Evolutionary conservation across 352 stramenopile species (phyloP).

Genomic region (Globisporangium mamillatum): DNA sequence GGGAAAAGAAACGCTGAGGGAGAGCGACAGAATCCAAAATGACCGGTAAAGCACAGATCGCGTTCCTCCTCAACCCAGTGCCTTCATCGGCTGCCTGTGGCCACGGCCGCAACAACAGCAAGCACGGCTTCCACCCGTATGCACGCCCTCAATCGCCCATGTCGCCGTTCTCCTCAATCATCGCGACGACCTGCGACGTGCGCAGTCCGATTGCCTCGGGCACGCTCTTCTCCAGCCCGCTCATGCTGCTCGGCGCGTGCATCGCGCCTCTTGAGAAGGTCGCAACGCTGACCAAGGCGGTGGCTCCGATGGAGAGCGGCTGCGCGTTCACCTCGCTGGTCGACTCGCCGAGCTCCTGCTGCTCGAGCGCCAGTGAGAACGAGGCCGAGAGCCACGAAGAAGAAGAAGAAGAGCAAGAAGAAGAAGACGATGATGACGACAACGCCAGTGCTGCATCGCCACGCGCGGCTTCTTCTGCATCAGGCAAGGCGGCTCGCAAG

Average conservation of each 20-base stretch:
- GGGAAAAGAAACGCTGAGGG: background rate
- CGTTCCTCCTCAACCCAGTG: conserved; percentile 39
- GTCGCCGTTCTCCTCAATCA: conserved; percentile 17
- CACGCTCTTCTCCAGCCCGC: conserved; percentile 25
- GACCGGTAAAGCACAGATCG: conserved; percentile 41
- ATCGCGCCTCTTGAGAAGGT: conserved; percentile 29
- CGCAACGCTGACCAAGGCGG: background rate
- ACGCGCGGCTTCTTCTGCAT: background rate
- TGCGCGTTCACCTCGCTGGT: conserved; percentile 11
- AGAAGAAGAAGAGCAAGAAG: conserved; percentile 15
- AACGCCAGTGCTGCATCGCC: conserved; percentile 4
- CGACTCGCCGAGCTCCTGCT: conserved; percentile 16
- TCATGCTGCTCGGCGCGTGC: conserved; percentile 33
- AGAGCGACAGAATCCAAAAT: conserved; percentile 24
- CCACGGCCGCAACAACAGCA: conserved; percentile 6
- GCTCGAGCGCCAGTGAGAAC: conserved; percentile 18
- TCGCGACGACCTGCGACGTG: conserved; percentile 21
- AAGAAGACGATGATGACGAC: conserved; percentile 14
- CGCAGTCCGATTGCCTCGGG: conserved; percentile 17
- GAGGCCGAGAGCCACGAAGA: conserved; percentile 28
- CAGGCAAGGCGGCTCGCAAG: conserved; percentile 23
- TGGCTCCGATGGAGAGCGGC: conserved; percentile 11
- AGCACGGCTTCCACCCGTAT: conserved; percentile 9
- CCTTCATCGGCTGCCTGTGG: conserved; percentile 12
- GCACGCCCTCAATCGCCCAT: conserved; percentile 14